These are phyloP conservation scores for Termitomyces sp. DNA, from an alignment of 768 basidiomycete genomes.

Conservation along the genomic window DNA sequence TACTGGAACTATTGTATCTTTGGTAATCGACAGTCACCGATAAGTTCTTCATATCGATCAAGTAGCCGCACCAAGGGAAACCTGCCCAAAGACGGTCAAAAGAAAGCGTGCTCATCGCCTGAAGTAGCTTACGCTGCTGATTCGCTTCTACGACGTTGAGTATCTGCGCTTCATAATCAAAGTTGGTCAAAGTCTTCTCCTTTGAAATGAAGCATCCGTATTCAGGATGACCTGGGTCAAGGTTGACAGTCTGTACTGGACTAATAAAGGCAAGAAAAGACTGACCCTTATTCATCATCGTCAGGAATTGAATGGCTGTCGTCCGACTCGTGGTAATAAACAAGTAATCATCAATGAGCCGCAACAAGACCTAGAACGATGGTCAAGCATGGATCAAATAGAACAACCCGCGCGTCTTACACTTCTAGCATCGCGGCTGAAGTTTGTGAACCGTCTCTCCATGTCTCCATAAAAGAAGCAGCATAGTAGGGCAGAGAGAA, in stretches of 20 bases:
- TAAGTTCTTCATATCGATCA: constrained; percentile 73
- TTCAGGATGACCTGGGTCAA: constrained; percentile 73
- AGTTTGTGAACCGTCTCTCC: constrained; percentile 57
- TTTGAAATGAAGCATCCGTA: constrained; percentile 90
- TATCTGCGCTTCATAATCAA: constrained; percentile 58
- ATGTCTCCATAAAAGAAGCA: constrained; percentile 94
- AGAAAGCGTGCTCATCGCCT: background rate
- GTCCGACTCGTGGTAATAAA: constrained; percentile 69
- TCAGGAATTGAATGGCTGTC: constrained; percentile 68
- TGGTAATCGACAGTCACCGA: constrained; percentile 80
- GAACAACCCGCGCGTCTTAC: constrained; percentile 43
- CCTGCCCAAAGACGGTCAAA: constrained; percentile 35
- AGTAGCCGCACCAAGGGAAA: constrained; percentile 93
- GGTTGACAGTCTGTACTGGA: background rate
- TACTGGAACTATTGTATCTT: constrained; percentile 63
- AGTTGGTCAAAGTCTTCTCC: constrained; percentile 89
- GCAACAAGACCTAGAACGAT: constrained; percentile 60
- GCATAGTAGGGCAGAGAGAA: constrained; percentile 92
- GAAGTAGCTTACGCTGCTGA: constrained; percentile 36
- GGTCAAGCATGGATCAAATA: background rate
- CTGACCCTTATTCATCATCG: constrained; percentile 72
- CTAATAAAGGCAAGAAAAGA: background rate
- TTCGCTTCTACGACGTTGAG: constrained; percentile 51
- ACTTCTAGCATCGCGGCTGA: constrained; percentile 55
- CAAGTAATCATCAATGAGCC: constrained; percentile 94